Conservation (phyloP, 371 early-diverging fungal genomes). For the Haplosporangium sp. region DNA sequence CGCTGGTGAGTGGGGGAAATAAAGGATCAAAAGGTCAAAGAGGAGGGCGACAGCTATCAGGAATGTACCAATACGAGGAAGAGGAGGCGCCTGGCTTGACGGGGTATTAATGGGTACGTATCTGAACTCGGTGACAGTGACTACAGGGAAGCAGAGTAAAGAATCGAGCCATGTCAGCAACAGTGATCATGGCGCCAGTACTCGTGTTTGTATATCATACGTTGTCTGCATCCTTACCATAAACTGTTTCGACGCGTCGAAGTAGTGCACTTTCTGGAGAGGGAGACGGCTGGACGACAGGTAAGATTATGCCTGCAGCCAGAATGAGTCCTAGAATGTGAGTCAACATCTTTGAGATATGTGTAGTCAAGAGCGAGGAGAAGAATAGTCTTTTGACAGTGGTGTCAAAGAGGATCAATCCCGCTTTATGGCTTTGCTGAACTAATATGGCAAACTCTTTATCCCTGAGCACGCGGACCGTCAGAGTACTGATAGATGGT, state of each 20-base stretch:
- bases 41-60: not conserved
- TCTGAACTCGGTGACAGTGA: constrained; percentile 7
- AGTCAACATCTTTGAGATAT: no score
- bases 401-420: no score
- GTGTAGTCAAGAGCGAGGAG: no score
- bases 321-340: no score
- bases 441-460: no score
- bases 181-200: no score
- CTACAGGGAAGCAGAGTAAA: not conserved
- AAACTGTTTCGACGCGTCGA: not conserved
- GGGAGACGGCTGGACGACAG: not conserved
- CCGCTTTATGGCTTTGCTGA: no score
- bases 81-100: not conserved
- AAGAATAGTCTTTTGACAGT: no score
- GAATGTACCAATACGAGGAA: not conserved
- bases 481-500: no score
- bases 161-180: not conserved
- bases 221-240: not conserved
- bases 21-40: not conserved
- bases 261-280: not conserved
- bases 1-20: not conserved
- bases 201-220: no score
- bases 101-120: constrained; percentile 3
- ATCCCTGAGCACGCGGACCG: no score
- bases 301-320: not conserved